These are phyloP conservation scores for Cymodocea nodosa DNA, from an alignment of 116 monocot genomes.

Conservation along the genomic window DNA sequence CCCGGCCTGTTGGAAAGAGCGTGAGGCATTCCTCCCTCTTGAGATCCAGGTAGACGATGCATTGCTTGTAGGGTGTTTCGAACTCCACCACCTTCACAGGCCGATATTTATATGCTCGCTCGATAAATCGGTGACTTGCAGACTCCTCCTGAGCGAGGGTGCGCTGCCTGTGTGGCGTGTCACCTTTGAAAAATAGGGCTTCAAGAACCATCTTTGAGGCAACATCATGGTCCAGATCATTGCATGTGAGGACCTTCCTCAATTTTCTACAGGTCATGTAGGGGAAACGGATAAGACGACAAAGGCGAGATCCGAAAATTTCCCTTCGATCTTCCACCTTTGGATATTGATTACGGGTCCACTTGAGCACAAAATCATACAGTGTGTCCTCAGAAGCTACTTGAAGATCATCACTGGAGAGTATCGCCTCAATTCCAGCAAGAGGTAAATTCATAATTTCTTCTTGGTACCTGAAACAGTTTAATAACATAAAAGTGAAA, in stretches of 20 bases:
- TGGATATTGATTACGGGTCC: conserved; percentile 69
- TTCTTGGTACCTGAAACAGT: conserved; percentile 48
- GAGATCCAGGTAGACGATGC: conserved; percentile 81
- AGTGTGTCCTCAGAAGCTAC: conserved; percentile 87
- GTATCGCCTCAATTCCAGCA: conserved; percentile 66
- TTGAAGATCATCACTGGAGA: conserved; percentile 74
- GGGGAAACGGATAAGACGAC: conserved; percentile 52
- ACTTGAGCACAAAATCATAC: conserved; percentile 74
- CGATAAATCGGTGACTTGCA: conserved; percentile 33
- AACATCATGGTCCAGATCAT: conserved; percentile 67
- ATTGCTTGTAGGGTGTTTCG: conserved; percentile 66
- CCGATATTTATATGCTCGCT: conserved; percentile 75
- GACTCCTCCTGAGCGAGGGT: conserved; percentile 31
- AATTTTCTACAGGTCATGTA: conserved; percentile 76
- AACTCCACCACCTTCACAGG: conserved; percentile 86
- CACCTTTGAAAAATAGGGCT: conserved; percentile 78
- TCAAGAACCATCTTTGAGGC: conserved; percentile 65
- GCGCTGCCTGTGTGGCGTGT: conserved; percentile 56
- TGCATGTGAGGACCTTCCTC: conserved; percentile 53
- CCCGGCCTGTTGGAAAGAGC: conserved; percentile 63
- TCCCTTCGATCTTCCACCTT: conserved; percentile 57
- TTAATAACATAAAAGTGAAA: background rate
- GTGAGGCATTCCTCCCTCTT: conserved; percentile 66
- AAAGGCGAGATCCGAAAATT: conserved; percentile 41
- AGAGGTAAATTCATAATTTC: conserved; percentile 75